Percentiles rank a stretch among this genome's conserved stretches.
Conservation (phyloP, 208 protist genomes). For the Balamuthia mandrillaris region DNA sequence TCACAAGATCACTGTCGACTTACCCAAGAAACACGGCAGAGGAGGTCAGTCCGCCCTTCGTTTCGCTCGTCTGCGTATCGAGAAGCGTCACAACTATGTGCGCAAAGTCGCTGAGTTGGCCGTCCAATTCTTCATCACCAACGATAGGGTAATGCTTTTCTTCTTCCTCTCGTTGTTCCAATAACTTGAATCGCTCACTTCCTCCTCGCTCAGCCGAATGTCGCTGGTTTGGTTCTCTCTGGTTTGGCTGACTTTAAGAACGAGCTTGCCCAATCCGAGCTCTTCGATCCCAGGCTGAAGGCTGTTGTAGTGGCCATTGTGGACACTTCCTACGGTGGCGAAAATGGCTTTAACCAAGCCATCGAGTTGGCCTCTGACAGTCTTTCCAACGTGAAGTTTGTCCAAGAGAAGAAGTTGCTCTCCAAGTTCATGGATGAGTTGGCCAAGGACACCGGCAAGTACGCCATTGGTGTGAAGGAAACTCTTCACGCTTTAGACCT, state of each 20-base stretch:
- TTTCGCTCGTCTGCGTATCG: conserved; percentile 98
- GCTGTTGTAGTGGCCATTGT: conserved; percentile 97
- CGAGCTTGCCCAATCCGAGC: conserved; percentile 90
- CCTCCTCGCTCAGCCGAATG: conserved; percentile 87
- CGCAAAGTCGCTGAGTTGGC: conserved; percentile 96
- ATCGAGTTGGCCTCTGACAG: conserved; percentile 95
- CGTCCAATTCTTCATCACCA: conserved; percentile 95
- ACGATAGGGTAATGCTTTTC: no score
- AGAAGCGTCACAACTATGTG: conserved; percentile 99
- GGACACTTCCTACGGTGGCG: conserved; percentile 98
- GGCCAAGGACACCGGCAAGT: conserved; percentile 94
- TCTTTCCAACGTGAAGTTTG: conserved; percentile 96
- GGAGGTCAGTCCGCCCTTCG: conserved; percentile 99
- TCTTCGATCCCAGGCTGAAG: conserved; percentile 95
- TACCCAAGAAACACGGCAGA: conserved; percentile 99
- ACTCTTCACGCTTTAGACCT: conserved; percentile 93
- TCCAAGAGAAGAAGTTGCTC: conserved; percentile 99
- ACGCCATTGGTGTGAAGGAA: conserved; percentile 97
- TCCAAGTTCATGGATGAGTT: conserved; percentile 98
- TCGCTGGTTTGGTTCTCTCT: conserved; percentile 97
- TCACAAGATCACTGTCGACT: conserved; percentile 97
- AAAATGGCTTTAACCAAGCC: conserved; percentile 99
- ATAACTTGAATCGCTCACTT: no score
- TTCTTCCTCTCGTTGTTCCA: no score
- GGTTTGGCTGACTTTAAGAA: conserved; percentile 99